Base-by-base conservation (phyloP, 768 basidiomycete species). In the Kwoniella newhampshirensis region DNA sequence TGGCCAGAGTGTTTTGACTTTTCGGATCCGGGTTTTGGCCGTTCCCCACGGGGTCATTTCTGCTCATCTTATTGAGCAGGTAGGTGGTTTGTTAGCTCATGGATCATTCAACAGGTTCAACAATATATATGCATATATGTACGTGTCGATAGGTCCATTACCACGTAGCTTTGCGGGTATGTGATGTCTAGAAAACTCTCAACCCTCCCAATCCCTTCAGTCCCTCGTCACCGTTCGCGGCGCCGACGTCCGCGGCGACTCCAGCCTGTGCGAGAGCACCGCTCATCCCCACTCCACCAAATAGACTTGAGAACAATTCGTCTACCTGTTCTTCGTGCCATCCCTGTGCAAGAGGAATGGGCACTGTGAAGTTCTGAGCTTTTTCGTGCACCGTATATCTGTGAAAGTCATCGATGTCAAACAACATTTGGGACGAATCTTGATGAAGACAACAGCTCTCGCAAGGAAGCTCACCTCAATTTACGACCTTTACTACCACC, bases 271-370 rank as follows among this genome's bases (percentile, higher is more conserved):
- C 55, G 8, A 56, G 57, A 12, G 64, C 71, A 1, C 71, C 73
- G 15, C 47, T 42, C 54, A 64, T 55, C 20, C 72, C 66, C 9
- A 61, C 68, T 0, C 75, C 73, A 17, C 93, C 92, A 27, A 98
- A 80, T 41, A 99, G 76, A 26, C 88, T 90, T 23, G 85, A 82
- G 77, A 99, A 98, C 51, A 98, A 77, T 74, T 98, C 94, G 70
- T 99, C 93, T 51, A 92, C 83, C 78, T 98, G 96, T 70, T 91
- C 91, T 58, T 97, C 91, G 62, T 94, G 91, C 96, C 96, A 99
- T 53, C 79, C 82, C 26, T 84, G 85, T 30, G 77, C 74, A 0
- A 78, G 67, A 20, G 74, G 69, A 27, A 92, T 85, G 5, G 94
- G 94, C 1, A 92, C 89, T 87, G 94, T 94, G 74, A 97, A 98